A percentile compares a stretch with the other conserved stretches of the same genome.
These are phyloP conservation scores for Fonsecaea multimorphosa DNA, from an alignment of 2,329 filamentous ascomycete genomes.

Conservation along the genomic window DNA sequence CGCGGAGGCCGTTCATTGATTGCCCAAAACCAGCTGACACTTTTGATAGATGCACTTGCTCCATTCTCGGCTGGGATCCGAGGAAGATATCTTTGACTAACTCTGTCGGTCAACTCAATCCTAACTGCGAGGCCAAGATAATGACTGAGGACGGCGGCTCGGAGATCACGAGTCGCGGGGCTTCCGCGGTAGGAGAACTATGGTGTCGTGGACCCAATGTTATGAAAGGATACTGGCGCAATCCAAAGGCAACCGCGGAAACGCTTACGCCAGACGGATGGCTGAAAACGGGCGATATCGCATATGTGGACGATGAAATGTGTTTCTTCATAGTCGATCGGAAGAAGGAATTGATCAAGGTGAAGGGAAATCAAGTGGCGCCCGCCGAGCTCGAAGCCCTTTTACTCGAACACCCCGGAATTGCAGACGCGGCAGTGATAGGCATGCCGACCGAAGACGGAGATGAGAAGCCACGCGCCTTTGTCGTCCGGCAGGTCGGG, in stretches of 20 bases:
- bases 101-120: slow-evolving; percentile 70
- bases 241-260: slow-evolving; percentile 61
- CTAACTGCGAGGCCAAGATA: slow-evolving; percentile 73
- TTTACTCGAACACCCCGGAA: slow-evolving; percentile 52
- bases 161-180: slow-evolving; percentile 31
- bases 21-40: neutral
- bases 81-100: slow-evolving; percentile 50
- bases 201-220: slow-evolving; percentile 63
- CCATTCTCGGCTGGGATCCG: slow-evolving; percentile 69
- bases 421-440: slow-evolving; percentile 56
- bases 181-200: slow-evolving; percentile 51
- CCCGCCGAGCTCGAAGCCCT: slow-evolving; percentile 57
- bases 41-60: slow-evolving; percentile 64
- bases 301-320: slow-evolving; percentile 48
- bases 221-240: slow-evolving; percentile 66
- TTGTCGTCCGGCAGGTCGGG: slow-evolving; percentile 48
- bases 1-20: neutral
- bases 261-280: slow-evolving; percentile 60
- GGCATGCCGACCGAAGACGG: slow-evolving; percentile 49
- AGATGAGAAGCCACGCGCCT: slow-evolving; percentile 49
- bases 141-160: slow-evolving; percentile 53
- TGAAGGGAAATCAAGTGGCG: slow-evolving; percentile 60
- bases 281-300: slow-evolving; percentile 66
- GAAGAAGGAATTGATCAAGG: slow-evolving; percentile 64
- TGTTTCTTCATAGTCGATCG: slow-evolving; percentile 71